Percentiles rank a stretch among this genome's conserved stretches.
phyloP scores from a whole-genome alignment of 2,329 filamentous ascomycete genomes.

The Aspergillus ruber region DNA sequence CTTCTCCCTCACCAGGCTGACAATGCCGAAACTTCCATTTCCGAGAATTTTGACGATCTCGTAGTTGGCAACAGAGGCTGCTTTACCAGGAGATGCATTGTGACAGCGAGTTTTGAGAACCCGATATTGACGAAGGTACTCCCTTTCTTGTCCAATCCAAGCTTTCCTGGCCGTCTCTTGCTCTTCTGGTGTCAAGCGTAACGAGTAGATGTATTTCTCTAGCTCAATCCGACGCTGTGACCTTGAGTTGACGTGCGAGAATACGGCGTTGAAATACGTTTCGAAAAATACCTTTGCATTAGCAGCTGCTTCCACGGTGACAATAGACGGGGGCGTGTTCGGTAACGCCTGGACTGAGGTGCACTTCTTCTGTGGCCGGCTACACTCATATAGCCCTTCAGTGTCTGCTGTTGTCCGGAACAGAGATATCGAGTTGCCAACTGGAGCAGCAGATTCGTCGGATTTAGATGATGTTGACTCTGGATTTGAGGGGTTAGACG shows the following conservation, averaged over 20 bases:
- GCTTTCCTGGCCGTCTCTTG: conserved; percentile 47
- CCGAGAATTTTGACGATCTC: conserved; percentile 76
- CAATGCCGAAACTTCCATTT: conserved; percentile 91
- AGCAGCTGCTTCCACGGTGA: conserved; percentile 69
- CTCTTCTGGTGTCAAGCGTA: conserved; percentile 52
- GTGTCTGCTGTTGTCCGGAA: conserved; percentile 2
- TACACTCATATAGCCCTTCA: background rate
- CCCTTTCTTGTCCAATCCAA: conserved; percentile 63
- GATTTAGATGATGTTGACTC: conserved; percentile 32
- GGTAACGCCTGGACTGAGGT: conserved; percentile 9
- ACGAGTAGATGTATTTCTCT: conserved; percentile 56
- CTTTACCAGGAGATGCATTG: conserved; percentile 36
- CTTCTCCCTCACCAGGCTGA: conserved; percentile 73
- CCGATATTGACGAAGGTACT: conserved; percentile 67
- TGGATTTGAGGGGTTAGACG: conserved; percentile 20
- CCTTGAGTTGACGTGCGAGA: conserved; percentile 53
- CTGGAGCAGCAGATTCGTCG: conserved; percentile 20
- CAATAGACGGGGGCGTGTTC: conserved; percentile 24
- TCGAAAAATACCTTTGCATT: conserved; percentile 84
- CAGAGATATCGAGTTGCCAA: conserved; percentile 8
- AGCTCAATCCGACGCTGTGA: conserved; percentile 56
- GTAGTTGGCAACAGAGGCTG: conserved; percentile 59
- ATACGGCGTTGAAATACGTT: conserved; percentile 69
- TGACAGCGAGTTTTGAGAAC: conserved; percentile 60
- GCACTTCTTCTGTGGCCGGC: conserved; percentile 1